These are phyloP conservation scores for Metarhizium guizhouense DNA, from an alignment of 2,329 filamentous ascomycete species.

Conservation along the genomic window DNA sequence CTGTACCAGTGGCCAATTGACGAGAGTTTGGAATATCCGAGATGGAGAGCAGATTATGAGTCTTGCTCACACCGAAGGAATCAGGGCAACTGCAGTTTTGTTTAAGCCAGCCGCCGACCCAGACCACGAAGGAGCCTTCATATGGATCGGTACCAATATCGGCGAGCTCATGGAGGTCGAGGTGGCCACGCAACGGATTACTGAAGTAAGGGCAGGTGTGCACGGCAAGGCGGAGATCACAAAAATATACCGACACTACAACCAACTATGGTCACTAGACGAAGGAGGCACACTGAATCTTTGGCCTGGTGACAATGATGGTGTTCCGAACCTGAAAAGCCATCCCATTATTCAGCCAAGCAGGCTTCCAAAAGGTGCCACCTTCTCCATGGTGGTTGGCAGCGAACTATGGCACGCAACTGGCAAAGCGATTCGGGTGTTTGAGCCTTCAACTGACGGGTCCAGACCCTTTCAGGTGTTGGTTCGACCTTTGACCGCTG, in stretches of 20 bases:
- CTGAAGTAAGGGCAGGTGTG: constrained; percentile 58
- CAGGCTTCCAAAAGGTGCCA: constrained; percentile 71
- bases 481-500: constrained; percentile 58
- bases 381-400: constrained; percentile 80
- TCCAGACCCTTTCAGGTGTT: constrained; percentile 67
- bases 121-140: constrained; percentile 66
- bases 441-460: constrained; percentile 61
- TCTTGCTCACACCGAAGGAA: constrained; percentile 73
- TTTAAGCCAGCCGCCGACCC: constrained; percentile 78
- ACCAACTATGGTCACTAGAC: constrained; percentile 90
- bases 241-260: constrained; percentile 76
- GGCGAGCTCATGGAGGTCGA: constrained; percentile 90
- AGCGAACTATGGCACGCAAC: constrained; percentile 80
- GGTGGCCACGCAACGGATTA: constrained; percentile 61
- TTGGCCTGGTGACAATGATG: constrained; percentile 69
- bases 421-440: constrained; percentile 81
- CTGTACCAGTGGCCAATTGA: constrained; percentile 79
- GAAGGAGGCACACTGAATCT: constrained; percentile 79
- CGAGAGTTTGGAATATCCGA: constrained; percentile 76
- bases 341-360: constrained; percentile 62
- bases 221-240: constrained; percentile 74
- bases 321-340: constrained; percentile 64
- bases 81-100: constrained; percentile 69
- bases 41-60: constrained; percentile 78
- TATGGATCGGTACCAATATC: constrained; percentile 86